Evolutionary conservation across 768 basidiomycete genomes (phyloP).

Genomic region (Cystofilobasidium bisporidii): DNA sequence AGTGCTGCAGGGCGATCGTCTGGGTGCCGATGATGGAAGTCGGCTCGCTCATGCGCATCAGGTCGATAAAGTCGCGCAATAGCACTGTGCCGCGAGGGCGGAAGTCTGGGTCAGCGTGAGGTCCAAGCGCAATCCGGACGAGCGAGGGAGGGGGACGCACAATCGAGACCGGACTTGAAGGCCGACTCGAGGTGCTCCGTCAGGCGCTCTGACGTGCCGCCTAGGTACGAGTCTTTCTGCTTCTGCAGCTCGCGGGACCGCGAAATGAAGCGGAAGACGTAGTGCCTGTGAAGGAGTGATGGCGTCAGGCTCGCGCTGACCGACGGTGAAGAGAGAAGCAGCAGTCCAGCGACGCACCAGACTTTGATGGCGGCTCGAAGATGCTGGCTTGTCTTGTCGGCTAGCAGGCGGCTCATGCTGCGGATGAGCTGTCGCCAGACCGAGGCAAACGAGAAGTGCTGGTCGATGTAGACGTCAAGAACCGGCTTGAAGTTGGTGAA

Average conservation of each 20-base stretch:
- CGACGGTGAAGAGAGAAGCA: neutral
- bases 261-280: conserved; percentile 88
- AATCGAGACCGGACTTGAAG: conserved; percentile 66
- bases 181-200: conserved; percentile 69
- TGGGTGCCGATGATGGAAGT: conserved; percentile 91
- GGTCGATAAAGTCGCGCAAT: conserved; percentile 66
- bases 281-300: conserved; percentile 48
- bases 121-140: too few species aligned
- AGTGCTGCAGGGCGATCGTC: conserved; percentile 64
- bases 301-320: neutral
- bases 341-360: conserved; percentile 42
- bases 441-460: conserved; percentile 70
- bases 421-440: conserved; percentile 76
- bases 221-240: conserved; percentile 65
- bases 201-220: conserved; percentile 49
- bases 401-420: conserved; percentile 74
- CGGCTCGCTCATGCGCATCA: conserved; percentile 74
- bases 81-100: conserved; percentile 46
- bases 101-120: neutral
- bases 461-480: conserved; percentile 82
- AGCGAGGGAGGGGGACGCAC: conserved; percentile 6
- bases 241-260: conserved; percentile 83
- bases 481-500: conserved; percentile 94
- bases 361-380: conserved; percentile 87
- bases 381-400: conserved; percentile 60